Base-by-base conservation (phyloP, 2,329 filamentous ascomycete species). In the Apiospora marii region DNA sequence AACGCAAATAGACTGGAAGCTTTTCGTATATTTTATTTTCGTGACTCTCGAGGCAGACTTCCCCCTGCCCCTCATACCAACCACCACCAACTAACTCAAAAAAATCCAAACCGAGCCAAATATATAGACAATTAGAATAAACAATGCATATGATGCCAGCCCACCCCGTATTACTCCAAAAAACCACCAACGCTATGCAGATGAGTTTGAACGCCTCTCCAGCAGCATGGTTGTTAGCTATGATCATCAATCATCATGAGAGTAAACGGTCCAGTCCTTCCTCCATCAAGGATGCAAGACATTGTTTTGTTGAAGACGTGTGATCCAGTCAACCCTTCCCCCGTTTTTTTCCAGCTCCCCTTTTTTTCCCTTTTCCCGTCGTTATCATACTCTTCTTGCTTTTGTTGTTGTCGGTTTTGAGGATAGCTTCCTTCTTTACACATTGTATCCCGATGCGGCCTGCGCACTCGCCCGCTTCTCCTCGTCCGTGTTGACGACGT, bases 251-350 rank as follows among this genome's bases (percentile, higher is more conserved):
- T 24, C 46, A n/a, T 49, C n/a, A 51, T 51, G 7, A 41, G 12
- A 19, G n/a, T 34, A 14, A 64, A 64, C 34, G 30, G 30, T 49
- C 51, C 51, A 64, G 34, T 34, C 49, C 10, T 49, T 49, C 46
- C 10, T 64, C 58, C 58, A 41, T 41, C 58, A 41, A 64, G 58
- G 58, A 64, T 64, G 34, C 19, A 8, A 64, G 58, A 41, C 16
- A 19, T 34, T 7, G 3, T 12, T 64, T 13, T 64, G 5, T 41
- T n/a, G 34, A 64, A 41, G 58, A n/a, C 34, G 22, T 37, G 27
- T 64, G 58, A 64, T 41, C 58, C 58, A 64, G 34, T 64, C 58
- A 64, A 41, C 34, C 58, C 58, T 41, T 3, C 53, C 12, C 30
- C 53, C 16, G 27, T 30, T 30, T 30, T 16, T 10, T 61, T 34